Percentiles rank a stretch among this genome's conserved stretches.
Evolutionary conservation across 2,329 filamentous ascomycete genomes (phyloP).

Genomic region (Xylaria arbuscula): DNA sequence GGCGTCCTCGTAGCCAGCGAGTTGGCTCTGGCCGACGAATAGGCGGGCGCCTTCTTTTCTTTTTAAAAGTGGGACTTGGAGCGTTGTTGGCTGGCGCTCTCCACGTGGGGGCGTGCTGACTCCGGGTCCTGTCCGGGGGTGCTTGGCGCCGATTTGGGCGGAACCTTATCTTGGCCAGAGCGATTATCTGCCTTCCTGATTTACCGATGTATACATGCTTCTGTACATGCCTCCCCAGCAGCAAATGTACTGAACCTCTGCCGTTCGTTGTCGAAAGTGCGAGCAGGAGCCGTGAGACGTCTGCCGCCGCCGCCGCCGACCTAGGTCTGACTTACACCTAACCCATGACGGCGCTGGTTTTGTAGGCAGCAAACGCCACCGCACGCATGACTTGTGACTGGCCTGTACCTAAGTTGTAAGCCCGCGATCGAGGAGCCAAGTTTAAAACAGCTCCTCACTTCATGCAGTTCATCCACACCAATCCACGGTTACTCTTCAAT

Average conservation of each 20-base stretch:
- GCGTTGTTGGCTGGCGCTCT: slow-evolving; percentile 20
- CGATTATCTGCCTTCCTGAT: slow-evolving; percentile 11
- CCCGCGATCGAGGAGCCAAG: slow-evolving; percentile 16
- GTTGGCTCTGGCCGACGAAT: slow-evolving; percentile 29
- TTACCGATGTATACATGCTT: slow-evolving; percentile 14
- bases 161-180: slow-evolving; percentile 32
- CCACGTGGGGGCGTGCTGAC: slow-evolving; percentile 29
- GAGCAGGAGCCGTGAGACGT: slow-evolving; percentile 15
- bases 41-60: slow-evolving; percentile 14
- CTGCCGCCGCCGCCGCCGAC: slow-evolving; percentile 16
- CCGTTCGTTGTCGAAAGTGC: not conserved
- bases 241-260: too few species aligned
- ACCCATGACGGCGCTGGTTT: slow-evolving; percentile 12
- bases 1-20: slow-evolving; percentile 29
- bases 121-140: slow-evolving; percentile 26
- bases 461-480: slow-evolving; percentile 37
- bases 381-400: slow-evolving; percentile 14
- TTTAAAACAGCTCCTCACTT: slow-evolving; percentile 35
- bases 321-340: slow-evolving; percentile 21
- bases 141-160: slow-evolving; percentile 33
- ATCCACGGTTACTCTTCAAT: slow-evolving; percentile 30
- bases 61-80: slow-evolving; percentile 32
- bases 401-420: not conserved
- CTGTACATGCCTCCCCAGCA: not conserved
- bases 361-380: slow-evolving; percentile 14